phyloP scores from a whole-genome alignment of 2,329 filamentous ascomycete species.

The Fusarium tuaranense region DNA sequence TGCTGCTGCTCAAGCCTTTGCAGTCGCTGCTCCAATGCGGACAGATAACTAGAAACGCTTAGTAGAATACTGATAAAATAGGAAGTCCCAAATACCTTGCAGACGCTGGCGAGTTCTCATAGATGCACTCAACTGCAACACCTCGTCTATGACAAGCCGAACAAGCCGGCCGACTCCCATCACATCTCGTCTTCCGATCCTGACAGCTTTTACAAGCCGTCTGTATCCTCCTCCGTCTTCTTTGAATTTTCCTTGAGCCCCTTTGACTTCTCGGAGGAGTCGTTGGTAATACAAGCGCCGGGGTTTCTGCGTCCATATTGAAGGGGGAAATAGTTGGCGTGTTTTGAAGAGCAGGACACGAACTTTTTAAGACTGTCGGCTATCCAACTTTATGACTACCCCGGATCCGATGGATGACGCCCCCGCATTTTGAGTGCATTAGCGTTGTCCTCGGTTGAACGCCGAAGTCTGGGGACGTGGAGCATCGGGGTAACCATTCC shows the following conservation, averaged over 20 bases:
- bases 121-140: not conserved
- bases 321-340: not conserved
- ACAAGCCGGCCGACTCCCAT: constrained; percentile 11
- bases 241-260: not conserved
- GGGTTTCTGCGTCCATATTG: not conserved
- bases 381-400: not conserved
- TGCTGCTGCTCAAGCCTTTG: not conserved
- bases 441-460: not conserved
- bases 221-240: constrained; percentile 3
- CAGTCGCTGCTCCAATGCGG: not conserved
- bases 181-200: constrained; percentile 15
- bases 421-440: not conserved
- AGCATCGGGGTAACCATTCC: not conserved
- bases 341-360: not conserved
- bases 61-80: not conserved
- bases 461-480: not conserved
- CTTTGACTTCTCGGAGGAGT: not conserved
- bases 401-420: not conserved
- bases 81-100: not conserved
- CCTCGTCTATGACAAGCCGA: constrained; percentile 1
- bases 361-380: not conserved
- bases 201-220: constrained; percentile 13
- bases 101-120: not conserved
- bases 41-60: not conserved
- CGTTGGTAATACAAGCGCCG: not conserved